Evolutionary conservation across 805 yeast genomes (phyloP).

Genomic region (Wickerhamiella azyma): DNA sequence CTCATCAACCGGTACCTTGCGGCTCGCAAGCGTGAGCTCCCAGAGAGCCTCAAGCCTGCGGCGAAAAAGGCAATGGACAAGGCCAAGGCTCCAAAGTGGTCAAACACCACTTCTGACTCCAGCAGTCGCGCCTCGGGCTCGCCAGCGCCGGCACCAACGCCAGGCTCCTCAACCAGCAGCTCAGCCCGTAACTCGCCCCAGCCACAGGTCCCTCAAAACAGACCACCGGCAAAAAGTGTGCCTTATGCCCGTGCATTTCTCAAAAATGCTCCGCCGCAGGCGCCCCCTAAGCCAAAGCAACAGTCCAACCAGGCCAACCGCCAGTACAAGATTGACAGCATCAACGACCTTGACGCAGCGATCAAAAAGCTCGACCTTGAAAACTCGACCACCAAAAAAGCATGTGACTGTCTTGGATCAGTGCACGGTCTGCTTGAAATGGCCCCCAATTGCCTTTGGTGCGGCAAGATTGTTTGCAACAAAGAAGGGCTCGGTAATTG

Average conservation of each 20-base stretch:
- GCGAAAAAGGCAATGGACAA: conserved; percentile 6
- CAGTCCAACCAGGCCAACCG: conserved; percentile 5
- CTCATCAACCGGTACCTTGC: conserved; percentile 11
- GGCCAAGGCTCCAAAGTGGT: conserved; percentile 1
- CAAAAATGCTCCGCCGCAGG: neutral
- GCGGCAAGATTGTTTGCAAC: conserved; percentile 87
- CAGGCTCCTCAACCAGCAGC: neutral
- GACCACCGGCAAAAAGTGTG: neutral
- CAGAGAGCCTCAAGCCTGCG: conserved; percentile 5
- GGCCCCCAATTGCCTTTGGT: conserved; percentile 85
- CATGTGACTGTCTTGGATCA: conserved; percentile 75
- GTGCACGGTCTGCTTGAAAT: conserved; percentile 78
- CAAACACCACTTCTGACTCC: neutral
- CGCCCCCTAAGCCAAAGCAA: neutral
- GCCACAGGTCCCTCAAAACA: neutral
- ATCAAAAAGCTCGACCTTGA: conserved; percentile 38
- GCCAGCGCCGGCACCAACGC: neutral
- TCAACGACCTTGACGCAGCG: conserved; percentile 54
- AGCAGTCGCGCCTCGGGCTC: no score
- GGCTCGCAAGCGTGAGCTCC: conserved; percentile 1
- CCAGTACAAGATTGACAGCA: conserved; percentile 36
- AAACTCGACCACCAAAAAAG: conserved; percentile 23
- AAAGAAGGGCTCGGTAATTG: conserved; percentile 89
- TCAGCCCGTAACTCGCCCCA: neutral
- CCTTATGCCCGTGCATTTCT: conserved; percentile 3